phyloP scores from a whole-genome alignment of 179 eudicot genomes.

The Spinacia oleracea region DNA sequence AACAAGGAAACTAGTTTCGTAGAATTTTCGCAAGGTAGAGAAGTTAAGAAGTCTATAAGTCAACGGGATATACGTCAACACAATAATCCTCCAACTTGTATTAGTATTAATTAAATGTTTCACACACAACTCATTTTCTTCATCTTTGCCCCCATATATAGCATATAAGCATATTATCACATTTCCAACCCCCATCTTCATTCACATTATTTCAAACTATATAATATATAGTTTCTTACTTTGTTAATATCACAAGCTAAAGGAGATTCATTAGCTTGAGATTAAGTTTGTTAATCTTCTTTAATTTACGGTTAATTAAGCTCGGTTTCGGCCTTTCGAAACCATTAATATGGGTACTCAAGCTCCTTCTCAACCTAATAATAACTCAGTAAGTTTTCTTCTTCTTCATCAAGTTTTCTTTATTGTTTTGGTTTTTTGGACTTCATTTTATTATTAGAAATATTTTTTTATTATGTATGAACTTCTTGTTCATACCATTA shows the following conservation, averaged over 20 bases:
- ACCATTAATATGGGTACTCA: slow-evolving; percentile 21
- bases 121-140: not conserved
- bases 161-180: not conserved
- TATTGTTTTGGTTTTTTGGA: not conserved
- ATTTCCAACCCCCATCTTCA: too few species aligned
- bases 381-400: slow-evolving; percentile 5
- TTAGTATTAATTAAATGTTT: too few species aligned
- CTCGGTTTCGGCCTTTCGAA: slow-evolving; percentile 10
- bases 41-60: not conserved
- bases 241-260: not conserved
- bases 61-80: not conserved
- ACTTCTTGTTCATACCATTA: not conserved
- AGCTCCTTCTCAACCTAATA: slow-evolving; percentile 18
- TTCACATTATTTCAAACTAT: not conserved
- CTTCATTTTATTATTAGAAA: not conserved
- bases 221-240: not conserved
- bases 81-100: not conserved
- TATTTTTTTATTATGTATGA: not conserved
- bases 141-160: not conserved
- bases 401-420: not conserved
- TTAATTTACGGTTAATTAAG: not conserved
- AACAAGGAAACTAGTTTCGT: not conserved
- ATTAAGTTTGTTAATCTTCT: not conserved
- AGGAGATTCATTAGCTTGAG: not conserved
- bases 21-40: slow-evolving; percentile 10